Evolutionary conservation across 805 yeast species (phyloP).

Genomic region (Metschnikowia drakensbergensis): DNA sequence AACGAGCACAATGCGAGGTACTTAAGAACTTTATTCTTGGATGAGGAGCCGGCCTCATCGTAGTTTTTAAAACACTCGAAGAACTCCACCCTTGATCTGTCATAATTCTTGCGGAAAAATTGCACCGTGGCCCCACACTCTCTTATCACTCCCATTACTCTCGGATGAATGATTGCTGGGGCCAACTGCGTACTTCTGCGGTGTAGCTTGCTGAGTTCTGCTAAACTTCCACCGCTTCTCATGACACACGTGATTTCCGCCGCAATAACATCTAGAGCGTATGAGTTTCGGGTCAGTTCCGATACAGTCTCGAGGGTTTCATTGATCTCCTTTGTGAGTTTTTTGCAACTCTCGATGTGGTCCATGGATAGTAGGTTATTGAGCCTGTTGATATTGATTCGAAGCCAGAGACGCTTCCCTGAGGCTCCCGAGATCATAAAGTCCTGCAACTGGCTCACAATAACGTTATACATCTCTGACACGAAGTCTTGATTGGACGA

Average conservation of each 20-base stretch:
- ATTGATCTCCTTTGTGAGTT: slow-evolving; percentile 36
- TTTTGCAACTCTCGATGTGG: slow-evolving; percentile 30
- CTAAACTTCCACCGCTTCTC: slow-evolving; percentile 28
- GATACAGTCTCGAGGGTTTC: slow-evolving; percentile 32
- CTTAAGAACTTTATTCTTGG: slow-evolving; percentile 54
- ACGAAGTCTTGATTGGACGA: slow-evolving; percentile 28
- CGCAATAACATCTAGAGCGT: slow-evolving; percentile 61
- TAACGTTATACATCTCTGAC: slow-evolving; percentile 27
- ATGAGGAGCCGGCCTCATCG: slow-evolving; percentile 42
- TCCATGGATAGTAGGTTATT: slow-evolving; percentile 32
- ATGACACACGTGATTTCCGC: slow-evolving; percentile 55
- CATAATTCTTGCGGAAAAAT: slow-evolving; percentile 57
- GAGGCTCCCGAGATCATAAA: slow-evolving; percentile 17
- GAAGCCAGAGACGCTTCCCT: slow-evolving; percentile 41
- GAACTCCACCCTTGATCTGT: slow-evolving; percentile 60
- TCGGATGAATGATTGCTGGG: slow-evolving; percentile 72
- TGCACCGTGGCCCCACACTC: slow-evolving; percentile 74
- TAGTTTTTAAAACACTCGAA: slow-evolving; percentile 43
- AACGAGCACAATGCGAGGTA: slow-evolving; percentile 60
- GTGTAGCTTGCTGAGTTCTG: slow-evolving; percentile 47
- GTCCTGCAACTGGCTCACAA: slow-evolving; percentile 24
- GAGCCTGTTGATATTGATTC: slow-evolving; percentile 44
- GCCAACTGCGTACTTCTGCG: slow-evolving; percentile 40
- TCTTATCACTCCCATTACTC: slow-evolving; percentile 65
- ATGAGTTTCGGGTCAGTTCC: slow-evolving; percentile 45